Base-by-base conservation (phyloP, 257 asterid genomes). In the Scutellaria barbata region DNA sequence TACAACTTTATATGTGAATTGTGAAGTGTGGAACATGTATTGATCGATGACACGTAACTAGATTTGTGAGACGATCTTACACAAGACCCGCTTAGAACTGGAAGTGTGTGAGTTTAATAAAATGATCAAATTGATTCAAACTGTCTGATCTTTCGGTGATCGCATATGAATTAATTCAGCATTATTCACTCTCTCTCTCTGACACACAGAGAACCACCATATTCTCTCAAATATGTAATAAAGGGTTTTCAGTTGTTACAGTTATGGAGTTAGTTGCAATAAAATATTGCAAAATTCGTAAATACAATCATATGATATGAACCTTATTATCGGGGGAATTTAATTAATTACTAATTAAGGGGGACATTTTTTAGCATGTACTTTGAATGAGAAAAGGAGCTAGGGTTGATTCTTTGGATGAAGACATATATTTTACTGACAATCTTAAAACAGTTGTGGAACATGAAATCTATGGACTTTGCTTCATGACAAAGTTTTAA, bases 211-310 rank as follows among this genome's bases (percentile, higher is more conserved):
- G 35, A 30, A 5, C 3, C 4, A 30, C 2, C 35, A 30, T 22
- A 22, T 22, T 22, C 25, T 22, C 25, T 22, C 25, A 22, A 22
- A 22, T 22, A 22, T 30, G 35, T 4, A 30, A 2, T 3, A 4
- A 30, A 30, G 48, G 50, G 41, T 30, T 73, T 88, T 78, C 88
- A 54, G 92, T 89, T 86, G 76, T 79, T 81, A 69, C 88, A 51
- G 95, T 86, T 84, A 80, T 73, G 72, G 75, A 80, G 86, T 77
- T 76, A 84, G 85, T 78, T 86, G 82, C 81, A 63, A 55, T 75
- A 66, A 39, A 73, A 77, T 39, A 20, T 42, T 51, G 17, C 64
- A 57, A 53, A 76, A 67, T 8, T 13, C 10, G 61, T 10, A 77
- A 41, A 40, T 50, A 57, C 47, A 57, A 66, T 66, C 61, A 66